Conservation (phyloP, 225 moss, liverwort and hornwort species). For the Takakia lepidozioides region DNA sequence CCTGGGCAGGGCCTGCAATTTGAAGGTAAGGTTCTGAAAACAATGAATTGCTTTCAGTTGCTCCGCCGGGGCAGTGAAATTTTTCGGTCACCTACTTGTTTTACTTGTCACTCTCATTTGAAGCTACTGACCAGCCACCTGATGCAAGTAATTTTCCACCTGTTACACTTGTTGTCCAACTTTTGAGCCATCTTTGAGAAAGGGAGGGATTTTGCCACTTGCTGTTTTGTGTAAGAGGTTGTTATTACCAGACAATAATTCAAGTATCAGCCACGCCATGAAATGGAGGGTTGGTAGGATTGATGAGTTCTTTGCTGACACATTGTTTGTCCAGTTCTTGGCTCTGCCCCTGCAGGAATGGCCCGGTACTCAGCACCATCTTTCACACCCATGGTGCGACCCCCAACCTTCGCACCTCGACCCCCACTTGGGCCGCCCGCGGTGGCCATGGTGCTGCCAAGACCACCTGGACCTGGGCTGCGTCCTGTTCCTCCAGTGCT, state of each 20-base stretch:
- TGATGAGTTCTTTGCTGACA: too few species aligned
- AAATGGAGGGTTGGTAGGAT: too few species aligned
- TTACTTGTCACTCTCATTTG: not conserved
- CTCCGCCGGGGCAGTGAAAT: conserved; percentile 26
- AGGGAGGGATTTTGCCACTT: too few species aligned
- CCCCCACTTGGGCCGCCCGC: conserved; percentile 85
- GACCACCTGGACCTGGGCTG: conserved; percentile 65
- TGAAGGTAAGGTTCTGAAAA: conserved; percentile 31
- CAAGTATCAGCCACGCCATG: too few species aligned
- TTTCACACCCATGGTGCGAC: conserved; percentile 66
- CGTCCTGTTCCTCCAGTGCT: conserved; percentile 84
- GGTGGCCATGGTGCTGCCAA: conserved; percentile 62
- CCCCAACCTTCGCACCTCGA: conserved; percentile 61
- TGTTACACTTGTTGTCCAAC: too few species aligned
- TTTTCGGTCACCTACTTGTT: conserved; percentile 17
- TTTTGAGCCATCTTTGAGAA: too few species aligned
- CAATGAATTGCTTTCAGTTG: conserved; percentile 24
- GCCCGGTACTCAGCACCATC: conserved; percentile 71
- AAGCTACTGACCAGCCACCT: too few species aligned
- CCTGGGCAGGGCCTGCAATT: too few species aligned
- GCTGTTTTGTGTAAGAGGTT: too few species aligned
- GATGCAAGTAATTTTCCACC: too few species aligned
- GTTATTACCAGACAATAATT: too few species aligned
- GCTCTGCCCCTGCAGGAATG: conserved; percentile 84
- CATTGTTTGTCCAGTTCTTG: conserved; percentile 66